Base-by-base conservation (phyloP, 2,329 filamentous ascomycete species). In the Verticillium nonalfalfae region DNA sequence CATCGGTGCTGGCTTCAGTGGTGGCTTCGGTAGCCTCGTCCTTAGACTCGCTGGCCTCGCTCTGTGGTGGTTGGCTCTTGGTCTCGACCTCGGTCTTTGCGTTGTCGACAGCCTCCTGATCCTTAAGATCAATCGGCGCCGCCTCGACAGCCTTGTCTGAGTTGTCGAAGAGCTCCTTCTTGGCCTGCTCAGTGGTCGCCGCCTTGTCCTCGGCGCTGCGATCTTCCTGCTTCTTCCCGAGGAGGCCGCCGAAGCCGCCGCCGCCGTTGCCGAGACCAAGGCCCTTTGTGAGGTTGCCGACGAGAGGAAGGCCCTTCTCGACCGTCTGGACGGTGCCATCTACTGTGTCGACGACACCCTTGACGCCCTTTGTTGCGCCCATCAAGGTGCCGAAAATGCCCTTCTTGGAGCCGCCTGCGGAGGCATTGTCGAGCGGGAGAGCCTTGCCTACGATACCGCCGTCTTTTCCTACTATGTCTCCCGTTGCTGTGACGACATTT, bases 401-500 rank as follows among this genome's bases (percentile, higher is more conserved):
- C 61, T 71, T 71, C 34, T 64, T 63, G 18, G 67, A 67, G 34
- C 77, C 76, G 59, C 79, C 78, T 31, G 74, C 73, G 57, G 74
- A 69, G 33, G 71, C 71, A n/a, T 70, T 69, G 59, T 66, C 75
- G 66, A 78, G 63, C 65, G 69, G 63, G 40, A 65, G 58, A 2
- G 72, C 76, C 66, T 78, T 77, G 61, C 77, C 78, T 21, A 78
- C 70, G 45, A 78, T 72, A 57, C 80, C 77, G 7, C 77, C 77
- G 6, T 72, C 66, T 52, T 68, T 68, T 65, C 67, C 72, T 56
- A 76, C 67, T 52, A 77, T 68, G 14, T 76, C 73, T 13, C 75
- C 75, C 9, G 69, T 69, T 6, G 68, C 65, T 31, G 70, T 75
- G 38, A 77, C 75, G 40, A 73, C 72, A 65, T 74, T 78, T 40